A percentile compares a stretch with the other conserved stretches of the same genome.
phyloP scores from a whole-genome alignment of 495 filamentous ascomycete species.

The Xylaria venustula region DNA sequence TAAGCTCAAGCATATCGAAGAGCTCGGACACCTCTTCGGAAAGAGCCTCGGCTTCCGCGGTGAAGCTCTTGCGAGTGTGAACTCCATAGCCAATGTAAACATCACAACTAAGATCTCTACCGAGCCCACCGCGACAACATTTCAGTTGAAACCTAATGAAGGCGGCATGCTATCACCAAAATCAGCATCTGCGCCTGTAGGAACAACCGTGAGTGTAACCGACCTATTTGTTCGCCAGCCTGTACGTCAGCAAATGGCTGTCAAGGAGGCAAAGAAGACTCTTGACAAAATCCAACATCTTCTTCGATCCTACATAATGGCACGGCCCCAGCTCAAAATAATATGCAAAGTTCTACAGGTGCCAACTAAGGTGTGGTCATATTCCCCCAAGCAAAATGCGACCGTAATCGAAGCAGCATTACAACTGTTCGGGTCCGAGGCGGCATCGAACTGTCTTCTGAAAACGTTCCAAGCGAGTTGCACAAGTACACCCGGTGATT shows the following conservation, averaged over 20 bases:
- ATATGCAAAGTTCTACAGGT: slow-evolving; percentile 66
- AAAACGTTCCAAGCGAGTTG: slow-evolving; percentile 16
- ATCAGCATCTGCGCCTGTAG: slow-evolving; percentile 63
- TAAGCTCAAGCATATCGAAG: slow-evolving; percentile 73
- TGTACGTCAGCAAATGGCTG: slow-evolving; percentile 65
- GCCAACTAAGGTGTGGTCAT: slow-evolving; percentile 66
- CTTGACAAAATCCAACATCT: slow-evolving; percentile 64
- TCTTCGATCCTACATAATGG: slow-evolving; percentile 73
- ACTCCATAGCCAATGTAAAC: slow-evolving; percentile 62
- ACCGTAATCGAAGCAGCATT: slow-evolving; percentile 63
- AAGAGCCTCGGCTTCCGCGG: slow-evolving; percentile 84
- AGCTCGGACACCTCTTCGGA: slow-evolving; percentile 65
- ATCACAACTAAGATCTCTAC: slow-evolving; percentile 71
- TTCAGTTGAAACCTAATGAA: slow-evolving; percentile 33
- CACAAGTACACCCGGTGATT: not conserved
- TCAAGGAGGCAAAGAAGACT: slow-evolving; percentile 62
- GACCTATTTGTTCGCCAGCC: slow-evolving; percentile 70
- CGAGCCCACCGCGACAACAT: slow-evolving; percentile 59
- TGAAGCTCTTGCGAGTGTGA: slow-evolving; percentile 77
- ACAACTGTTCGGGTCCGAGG: slow-evolving; percentile 68
- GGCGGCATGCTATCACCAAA: slow-evolving; percentile 43
- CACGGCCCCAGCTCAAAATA: slow-evolving; percentile 62
- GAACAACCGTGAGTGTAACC: slow-evolving; percentile 71
- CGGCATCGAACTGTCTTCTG: slow-evolving; percentile 49
- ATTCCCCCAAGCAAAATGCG: slow-evolving; percentile 59